A percentile compares a stretch with the other conserved stretches of the same genome.
phyloP scores from a whole-genome alignment of 805 yeast genomes.

The Allodekkera sacchari region DNA sequence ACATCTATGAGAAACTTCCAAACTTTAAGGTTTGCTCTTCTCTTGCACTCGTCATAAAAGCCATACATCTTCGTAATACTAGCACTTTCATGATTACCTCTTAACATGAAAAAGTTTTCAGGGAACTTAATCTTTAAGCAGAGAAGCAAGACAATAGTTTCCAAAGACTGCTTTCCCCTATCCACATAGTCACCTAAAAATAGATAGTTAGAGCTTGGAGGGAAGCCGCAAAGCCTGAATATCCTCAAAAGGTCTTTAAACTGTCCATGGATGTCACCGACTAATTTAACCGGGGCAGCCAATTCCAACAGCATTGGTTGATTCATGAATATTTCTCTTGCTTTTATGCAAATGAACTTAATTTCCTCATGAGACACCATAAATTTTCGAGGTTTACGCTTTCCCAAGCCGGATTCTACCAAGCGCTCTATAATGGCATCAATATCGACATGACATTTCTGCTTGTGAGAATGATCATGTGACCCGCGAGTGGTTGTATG shows the following conservation, averaged over 20 bases:
- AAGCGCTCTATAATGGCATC: constrained; percentile 58
- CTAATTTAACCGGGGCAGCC: constrained; percentile 75
- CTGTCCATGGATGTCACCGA: constrained; percentile 77
- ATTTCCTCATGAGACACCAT: constrained; percentile 46
- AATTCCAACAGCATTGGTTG: constrained; percentile 61
- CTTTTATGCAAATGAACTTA: constrained; percentile 46
- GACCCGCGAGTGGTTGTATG: neutral
- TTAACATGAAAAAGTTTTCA: constrained; percentile 49
- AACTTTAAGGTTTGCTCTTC: constrained; percentile 36
- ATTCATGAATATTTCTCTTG: constrained; percentile 49
- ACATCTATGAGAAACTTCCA: constrained; percentile 50
- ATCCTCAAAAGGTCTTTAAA: constrained; percentile 45
- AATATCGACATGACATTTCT: constrained; percentile 31
- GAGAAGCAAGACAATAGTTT: constrained; percentile 42
- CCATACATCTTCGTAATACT: constrained; percentile 53
- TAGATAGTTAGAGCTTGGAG: constrained; percentile 47
- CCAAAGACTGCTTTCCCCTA: constrained; percentile 50
- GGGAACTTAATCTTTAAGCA: constrained; percentile 52
- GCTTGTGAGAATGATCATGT: constrained; percentile 2
- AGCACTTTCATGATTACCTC: constrained; percentile 55
- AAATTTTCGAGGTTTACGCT: constrained; percentile 36
- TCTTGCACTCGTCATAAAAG: constrained; percentile 52
- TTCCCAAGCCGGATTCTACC: constrained; percentile 40
- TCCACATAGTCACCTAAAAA: constrained; percentile 56
- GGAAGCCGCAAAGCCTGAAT: constrained; percentile 51